These are phyloP conservation scores for Ceratobasidium sp. DNA, from an alignment of 1,284 basidiomycete genomes.

Conservation along the genomic window DNA sequence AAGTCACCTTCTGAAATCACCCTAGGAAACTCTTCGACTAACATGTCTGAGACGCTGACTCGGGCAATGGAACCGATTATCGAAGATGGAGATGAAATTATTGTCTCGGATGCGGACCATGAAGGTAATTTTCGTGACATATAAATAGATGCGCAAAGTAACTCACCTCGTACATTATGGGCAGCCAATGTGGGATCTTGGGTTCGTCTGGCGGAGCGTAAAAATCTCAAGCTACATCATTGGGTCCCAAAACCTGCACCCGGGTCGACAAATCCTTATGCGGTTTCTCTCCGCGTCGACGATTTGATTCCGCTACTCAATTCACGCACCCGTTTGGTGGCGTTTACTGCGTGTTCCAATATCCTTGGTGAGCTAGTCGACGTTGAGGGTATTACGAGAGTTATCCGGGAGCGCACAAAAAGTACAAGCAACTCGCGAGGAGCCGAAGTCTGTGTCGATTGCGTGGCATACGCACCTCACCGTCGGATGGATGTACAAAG, in stretches of 20 bases:
- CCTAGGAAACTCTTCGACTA: constrained; percentile 76
- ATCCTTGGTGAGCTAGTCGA: constrained; percentile 78
- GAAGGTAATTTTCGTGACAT: constrained; percentile 67
- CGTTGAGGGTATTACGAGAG: constrained; percentile 69
- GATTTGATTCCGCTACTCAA: constrained; percentile 75
- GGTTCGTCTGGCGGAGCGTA: constrained; percentile 78
- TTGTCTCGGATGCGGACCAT: constrained; percentile 78
- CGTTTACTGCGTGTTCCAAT: constrained; percentile 83
- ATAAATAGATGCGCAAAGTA: background rate
- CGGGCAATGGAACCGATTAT: constrained; percentile 71
- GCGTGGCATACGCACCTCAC: constrained; percentile 85
- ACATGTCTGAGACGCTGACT: constrained; percentile 75
- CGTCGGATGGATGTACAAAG: constrained; percentile 75
- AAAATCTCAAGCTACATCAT: constrained; percentile 70
- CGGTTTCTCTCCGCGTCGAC: constrained; percentile 69
- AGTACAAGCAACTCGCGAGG: constrained; percentile 66
- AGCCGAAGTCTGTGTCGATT: constrained; percentile 79
- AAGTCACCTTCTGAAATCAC: constrained; percentile 72
- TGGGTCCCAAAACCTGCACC: constrained; percentile 59
- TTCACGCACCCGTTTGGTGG: constrained; percentile 76
- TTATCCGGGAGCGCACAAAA: constrained; percentile 62
- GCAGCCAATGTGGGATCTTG: constrained; percentile 85
- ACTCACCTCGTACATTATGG: constrained; percentile 54
- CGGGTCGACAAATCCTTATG: constrained; percentile 70
- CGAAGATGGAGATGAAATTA: constrained; percentile 74